These are phyloP conservation scores for Trichoderma sp. DNA, from an alignment of 2,329 filamentous ascomycete species.

Conservation along the genomic window DNA sequence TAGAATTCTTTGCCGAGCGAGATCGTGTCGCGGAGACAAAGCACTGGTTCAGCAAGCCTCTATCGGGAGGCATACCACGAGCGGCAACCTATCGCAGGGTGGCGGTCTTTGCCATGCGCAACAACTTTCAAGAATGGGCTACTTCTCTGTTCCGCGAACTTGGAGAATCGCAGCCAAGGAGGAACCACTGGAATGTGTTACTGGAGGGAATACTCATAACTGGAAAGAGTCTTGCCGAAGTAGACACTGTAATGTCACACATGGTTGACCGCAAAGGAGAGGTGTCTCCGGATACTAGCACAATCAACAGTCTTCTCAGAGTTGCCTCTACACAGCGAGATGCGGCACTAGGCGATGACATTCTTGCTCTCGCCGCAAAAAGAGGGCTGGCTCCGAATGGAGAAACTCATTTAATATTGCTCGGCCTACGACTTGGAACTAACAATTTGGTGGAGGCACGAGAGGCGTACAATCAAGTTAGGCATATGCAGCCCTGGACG, in stretches of 20 bases:
- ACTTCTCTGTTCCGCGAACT: conserved; percentile 56
- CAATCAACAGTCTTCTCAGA: conserved; percentile 74
- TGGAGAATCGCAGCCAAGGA: conserved; percentile 46
- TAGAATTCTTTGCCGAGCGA: conserved; percentile 59
- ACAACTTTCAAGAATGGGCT: conserved; percentile 61
- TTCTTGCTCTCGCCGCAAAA: conserved; percentile 64
- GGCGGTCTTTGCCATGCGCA: conserved; percentile 56
- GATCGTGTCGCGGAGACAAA: conserved; percentile 61
- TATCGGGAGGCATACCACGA: conserved; percentile 33
- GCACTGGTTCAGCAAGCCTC: conserved; percentile 62
- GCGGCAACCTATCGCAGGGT: conserved; percentile 31
- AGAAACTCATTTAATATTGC: conserved; percentile 68
- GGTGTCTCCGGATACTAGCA: conserved; percentile 61
- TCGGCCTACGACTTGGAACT: conserved; percentile 72
- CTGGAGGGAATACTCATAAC: conserved; percentile 69
- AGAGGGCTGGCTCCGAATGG: conserved; percentile 66
- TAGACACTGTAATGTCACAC: conserved; percentile 59
- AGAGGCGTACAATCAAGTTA: conserved; percentile 56
- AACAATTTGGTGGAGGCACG: conserved; percentile 70
- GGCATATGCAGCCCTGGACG: conserved; percentile 35
- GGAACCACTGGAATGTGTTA: conserved; percentile 67
- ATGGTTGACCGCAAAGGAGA: conserved; percentile 62
- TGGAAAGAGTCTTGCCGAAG: conserved; percentile 60
- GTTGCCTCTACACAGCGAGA: conserved; percentile 70
- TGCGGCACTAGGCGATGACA: conserved; percentile 69